Evolutionary conservation across 2,329 filamentous ascomycete species (phyloP).

Genomic region (Acrodontium crateriforme): DNA sequence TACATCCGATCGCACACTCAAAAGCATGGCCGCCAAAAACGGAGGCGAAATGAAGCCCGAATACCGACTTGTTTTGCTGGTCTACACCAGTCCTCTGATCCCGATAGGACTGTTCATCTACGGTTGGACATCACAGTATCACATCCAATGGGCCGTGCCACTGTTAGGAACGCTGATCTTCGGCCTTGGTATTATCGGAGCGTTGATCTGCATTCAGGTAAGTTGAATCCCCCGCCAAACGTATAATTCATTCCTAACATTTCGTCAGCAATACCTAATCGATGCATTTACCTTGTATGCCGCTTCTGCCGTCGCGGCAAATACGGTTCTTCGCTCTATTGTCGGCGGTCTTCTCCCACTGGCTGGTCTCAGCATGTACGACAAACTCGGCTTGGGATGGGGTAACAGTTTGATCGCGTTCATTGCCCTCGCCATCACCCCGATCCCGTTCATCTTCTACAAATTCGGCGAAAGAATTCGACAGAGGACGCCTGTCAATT

Average conservation of each 20-base stretch:
- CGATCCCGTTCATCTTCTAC: conserved; percentile 33
- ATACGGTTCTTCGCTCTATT: conserved; percentile 31
- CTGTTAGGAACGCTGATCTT: conserved; percentile 17
- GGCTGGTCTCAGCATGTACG: conserved; percentile 46
- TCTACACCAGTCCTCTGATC: conserved; percentile 10
- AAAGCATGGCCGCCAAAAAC: conserved; percentile 17
- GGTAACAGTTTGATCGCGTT: conserved; percentile 44
- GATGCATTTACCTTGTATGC: conserved; percentile 37
- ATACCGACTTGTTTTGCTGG: conserved; percentile 16
- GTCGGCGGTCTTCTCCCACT: conserved; percentile 34
- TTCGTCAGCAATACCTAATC: conserved; percentile 43
- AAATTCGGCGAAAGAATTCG: conserved; percentile 34
- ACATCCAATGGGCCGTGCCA: conserved; percentile 14
- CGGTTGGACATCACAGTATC: conserved; percentile 17
- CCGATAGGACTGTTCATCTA: conserved; percentile 21
- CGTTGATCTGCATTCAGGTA: conserved; percentile 14
- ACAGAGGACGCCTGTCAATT: too few relatives aligned
- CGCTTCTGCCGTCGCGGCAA: conserved; percentile 35
- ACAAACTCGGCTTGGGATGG: conserved; percentile 43
- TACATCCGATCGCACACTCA: not conserved
- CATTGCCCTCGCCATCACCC: conserved; percentile 31
- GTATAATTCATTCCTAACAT: conserved; percentile 22
- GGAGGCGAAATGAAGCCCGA: conserved; percentile 35
- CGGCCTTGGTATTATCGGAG: conserved; percentile 15
- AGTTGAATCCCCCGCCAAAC: conserved; percentile 1